A percentile compares a stretch with the other conserved stretches of the same genome.
Evolutionary conservation across 2,329 filamentous ascomycete species (phyloP).

Genomic region (Penicillium aurantiogriseum): DNA sequence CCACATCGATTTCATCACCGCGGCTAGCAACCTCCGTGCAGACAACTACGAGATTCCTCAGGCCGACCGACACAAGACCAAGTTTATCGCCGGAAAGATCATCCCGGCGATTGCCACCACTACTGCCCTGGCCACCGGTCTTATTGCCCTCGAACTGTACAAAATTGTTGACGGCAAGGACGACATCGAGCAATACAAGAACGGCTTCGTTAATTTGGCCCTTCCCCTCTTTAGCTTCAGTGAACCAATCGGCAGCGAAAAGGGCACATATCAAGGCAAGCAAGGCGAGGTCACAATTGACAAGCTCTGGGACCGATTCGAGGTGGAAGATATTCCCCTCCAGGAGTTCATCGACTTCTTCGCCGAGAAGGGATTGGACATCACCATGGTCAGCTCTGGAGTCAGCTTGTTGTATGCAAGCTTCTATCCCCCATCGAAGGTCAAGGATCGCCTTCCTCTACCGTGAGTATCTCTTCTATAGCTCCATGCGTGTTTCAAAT

Average conservation of each 20-base stretch:
- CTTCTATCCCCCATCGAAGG: slow-evolving; percentile 81
- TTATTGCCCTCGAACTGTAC: slow-evolving; percentile 90
- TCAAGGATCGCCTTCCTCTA: slow-evolving; percentile 77
- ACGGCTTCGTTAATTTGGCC: slow-evolving; percentile 94
- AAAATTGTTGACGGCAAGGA: slow-evolving; percentile 95
- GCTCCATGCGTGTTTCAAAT: not conserved
- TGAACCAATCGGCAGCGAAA: slow-evolving; percentile 90
- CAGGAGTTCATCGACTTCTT: slow-evolving; percentile 81
- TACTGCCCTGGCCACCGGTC: slow-evolving; percentile 88
- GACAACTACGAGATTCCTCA: slow-evolving; percentile 96
- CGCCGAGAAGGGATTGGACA: slow-evolving; percentile 71
- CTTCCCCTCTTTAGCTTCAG: slow-evolving; percentile 98
- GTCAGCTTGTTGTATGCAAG: slow-evolving; percentile 91
- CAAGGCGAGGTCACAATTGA: slow-evolving; percentile 78
- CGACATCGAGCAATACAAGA: slow-evolving; percentile 99
- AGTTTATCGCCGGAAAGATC: slow-evolving; percentile 99
- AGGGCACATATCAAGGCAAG: slow-evolving; percentile 81
- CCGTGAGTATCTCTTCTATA: slow-evolving; percentile 51
- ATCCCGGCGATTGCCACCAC: slow-evolving; percentile 98
- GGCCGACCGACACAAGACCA: slow-evolving; percentile 95
- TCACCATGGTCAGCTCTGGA: slow-evolving; percentile 95
- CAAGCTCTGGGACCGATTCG: slow-evolving; percentile 97
- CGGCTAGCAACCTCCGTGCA: slow-evolving; percentile 91
- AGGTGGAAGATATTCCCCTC: slow-evolving; percentile 81
- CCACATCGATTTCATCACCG: slow-evolving; percentile 99